Percentiles rank a stretch among this genome's conserved stretches.
Conservation (phyloP, 495 filamentous ascomycete genomes). For the Podospora sp. region DNA sequence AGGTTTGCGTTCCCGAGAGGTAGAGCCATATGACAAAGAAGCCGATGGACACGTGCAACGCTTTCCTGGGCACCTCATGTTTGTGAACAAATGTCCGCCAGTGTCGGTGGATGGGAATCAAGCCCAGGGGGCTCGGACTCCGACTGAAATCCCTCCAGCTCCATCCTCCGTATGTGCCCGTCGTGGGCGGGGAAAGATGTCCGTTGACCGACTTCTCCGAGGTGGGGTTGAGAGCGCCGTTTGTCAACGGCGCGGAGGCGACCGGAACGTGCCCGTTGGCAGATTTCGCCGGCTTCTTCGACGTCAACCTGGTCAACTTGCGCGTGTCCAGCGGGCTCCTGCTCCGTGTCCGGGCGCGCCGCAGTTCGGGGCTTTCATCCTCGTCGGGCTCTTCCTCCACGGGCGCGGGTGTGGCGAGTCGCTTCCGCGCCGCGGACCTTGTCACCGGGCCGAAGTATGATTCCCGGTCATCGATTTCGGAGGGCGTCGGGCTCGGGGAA, state of each 20-base stretch:
- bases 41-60: conserved; percentile 89
- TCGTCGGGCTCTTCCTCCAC: conserved; percentile 45
- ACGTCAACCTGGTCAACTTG: conserved; percentile 51
- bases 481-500: conserved; percentile 68
- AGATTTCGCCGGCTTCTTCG: conserved; percentile 35
- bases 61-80: conserved; percentile 76
- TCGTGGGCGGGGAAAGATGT: conserved; percentile 67
- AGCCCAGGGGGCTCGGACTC: conserved; percentile 85
- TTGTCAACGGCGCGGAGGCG: conserved; percentile 10
- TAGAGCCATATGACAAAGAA: conserved; percentile 89
- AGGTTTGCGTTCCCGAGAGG: conserved; percentile 69
- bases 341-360: conserved; percentile 52
- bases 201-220: conserved; percentile 54
- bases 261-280: conserved; percentile 30
- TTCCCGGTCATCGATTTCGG: conserved; percentile 54
- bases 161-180: conserved; percentile 52
- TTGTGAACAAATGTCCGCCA: conserved; percentile 74
- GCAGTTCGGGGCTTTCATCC: conserved; percentile 42
- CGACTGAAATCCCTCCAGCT: conserved; percentile 81
- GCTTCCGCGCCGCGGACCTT: conserved; percentile 62
- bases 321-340: conserved; percentile 55
- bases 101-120: conserved; percentile 89
- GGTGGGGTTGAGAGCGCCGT: not conserved
- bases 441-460: conserved; percentile 65
- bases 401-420: conserved; percentile 44